phyloP scores from a whole-genome alignment of 2,329 filamentous ascomycete species.

The Penicillium sp. region DNA sequence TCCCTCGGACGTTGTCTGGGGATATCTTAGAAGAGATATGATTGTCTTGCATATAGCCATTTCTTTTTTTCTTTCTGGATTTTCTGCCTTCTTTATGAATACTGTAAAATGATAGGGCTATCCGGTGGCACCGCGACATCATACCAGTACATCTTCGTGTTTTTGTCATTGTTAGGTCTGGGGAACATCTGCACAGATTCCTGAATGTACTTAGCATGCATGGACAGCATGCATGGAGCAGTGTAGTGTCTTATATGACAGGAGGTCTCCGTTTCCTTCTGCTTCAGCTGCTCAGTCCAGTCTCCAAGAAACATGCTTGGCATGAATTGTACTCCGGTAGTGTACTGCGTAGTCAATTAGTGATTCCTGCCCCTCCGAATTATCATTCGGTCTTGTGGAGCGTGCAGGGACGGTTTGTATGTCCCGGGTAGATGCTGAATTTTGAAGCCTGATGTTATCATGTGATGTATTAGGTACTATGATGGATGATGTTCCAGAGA shows the following conservation, averaged over 20 bases:
- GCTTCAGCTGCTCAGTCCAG: not conserved
- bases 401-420: not conserved
- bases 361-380: not conserved
- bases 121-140: not conserved
- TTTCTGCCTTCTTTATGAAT: not conserved
- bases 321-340: not conserved
- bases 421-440: not conserved
- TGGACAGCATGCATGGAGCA: not conserved
- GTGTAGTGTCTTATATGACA: not conserved
- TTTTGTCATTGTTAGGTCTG: no score
- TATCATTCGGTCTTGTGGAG: not conserved
- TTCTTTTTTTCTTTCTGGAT: not conserved
- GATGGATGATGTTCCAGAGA: not conserved
- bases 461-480: no score
- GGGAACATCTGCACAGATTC: not conserved
- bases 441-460: no score
- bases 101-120: not conserved
- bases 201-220: not conserved
- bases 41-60: conserved; percentile 1
- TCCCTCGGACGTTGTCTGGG: not conserved
- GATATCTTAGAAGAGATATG: conserved; percentile 1
- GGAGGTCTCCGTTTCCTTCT: not conserved
- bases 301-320: not conserved
- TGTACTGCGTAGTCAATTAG: not conserved
- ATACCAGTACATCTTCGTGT: not conserved